A percentile compares a stretch with the other conserved stretches of the same genome.
Conservation (phyloP, 805 yeast species). For the Priceomyces castillae region DNA sequence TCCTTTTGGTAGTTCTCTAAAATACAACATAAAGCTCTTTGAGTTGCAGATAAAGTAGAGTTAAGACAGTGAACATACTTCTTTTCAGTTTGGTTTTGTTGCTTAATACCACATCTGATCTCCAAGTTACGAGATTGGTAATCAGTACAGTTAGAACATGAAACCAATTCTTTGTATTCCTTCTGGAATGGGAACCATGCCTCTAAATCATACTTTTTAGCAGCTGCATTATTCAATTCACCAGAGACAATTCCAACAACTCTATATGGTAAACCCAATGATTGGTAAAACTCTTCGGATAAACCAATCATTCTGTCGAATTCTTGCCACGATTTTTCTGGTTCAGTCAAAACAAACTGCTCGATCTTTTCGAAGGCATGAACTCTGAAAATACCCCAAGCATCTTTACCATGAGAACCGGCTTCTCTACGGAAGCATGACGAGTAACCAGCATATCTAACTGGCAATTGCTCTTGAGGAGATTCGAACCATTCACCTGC, state of each 20-base stretch:
- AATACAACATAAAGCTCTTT: constrained; percentile 96
- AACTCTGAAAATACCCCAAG: constrained; percentile 99
- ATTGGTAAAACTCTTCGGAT: constrained; percentile 91
- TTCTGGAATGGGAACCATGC: constrained; percentile 99
- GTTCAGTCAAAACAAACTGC: constrained; percentile 94
- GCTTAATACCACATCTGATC: constrained; percentile 97
- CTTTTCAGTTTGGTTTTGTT: constrained; percentile 92
- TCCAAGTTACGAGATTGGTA: constrained; percentile 98
- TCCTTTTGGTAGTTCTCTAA: constrained; percentile 97
- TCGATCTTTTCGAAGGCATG: constrained; percentile 98
- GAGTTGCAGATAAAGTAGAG: constrained; percentile 96
- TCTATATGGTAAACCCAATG: constrained; percentile 90
- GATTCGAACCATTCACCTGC: constrained; percentile 97
- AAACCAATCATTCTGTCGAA: constrained; percentile 91
- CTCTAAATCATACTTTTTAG: constrained; percentile 97
- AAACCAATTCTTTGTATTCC: constrained; percentile 96
- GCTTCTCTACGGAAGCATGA: constrained; percentile 99
- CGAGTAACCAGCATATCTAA: constrained; percentile 96
- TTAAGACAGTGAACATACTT: constrained; percentile 97
- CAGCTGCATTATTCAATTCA: constrained; percentile 98
- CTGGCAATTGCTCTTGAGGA: constrained; percentile 94
- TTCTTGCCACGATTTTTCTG: constrained; percentile 97
- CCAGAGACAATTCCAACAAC: constrained; percentile 98
- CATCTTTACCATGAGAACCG: constrained; percentile 98
- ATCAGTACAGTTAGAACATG: constrained; percentile 99